phyloP scores from a whole-genome alignment of 2,329 filamentous ascomycete genomes.

The Aureobasidium uvarum region DNA sequence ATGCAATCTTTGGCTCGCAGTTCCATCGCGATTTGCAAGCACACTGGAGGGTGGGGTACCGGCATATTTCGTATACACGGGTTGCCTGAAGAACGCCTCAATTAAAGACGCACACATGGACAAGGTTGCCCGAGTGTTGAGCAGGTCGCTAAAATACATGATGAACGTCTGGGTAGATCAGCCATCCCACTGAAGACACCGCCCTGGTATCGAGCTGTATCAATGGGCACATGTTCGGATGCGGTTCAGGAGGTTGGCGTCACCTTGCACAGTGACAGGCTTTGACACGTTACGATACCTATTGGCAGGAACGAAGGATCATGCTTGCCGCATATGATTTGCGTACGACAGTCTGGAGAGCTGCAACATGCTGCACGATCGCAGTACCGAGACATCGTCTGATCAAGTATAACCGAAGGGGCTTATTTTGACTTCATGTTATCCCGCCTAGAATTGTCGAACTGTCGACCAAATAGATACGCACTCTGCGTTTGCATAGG shows the following conservation, averaged over 20 bases:
- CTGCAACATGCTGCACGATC: conserved; percentile 4
- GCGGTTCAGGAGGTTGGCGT: neutral
- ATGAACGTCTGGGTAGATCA: neutral
- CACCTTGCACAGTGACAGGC: neutral
- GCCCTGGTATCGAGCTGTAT: neutral
- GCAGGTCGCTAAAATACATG: neutral
- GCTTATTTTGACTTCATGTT: conserved; percentile 9
- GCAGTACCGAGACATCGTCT: neutral
- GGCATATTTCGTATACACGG: conserved; percentile 4
- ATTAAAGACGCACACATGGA: neutral
- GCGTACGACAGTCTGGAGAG: neutral
- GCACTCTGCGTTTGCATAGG: neutral
- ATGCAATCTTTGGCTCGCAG: neutral
- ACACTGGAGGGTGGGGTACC: conserved; percentile 1
- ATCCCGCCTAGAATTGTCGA: neutral
- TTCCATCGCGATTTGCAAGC: neutral
- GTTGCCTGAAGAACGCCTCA: conserved; percentile 7
- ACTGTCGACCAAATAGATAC: neutral
- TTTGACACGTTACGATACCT: neutral
- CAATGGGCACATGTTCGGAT: neutral
- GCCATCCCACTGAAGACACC: neutral
- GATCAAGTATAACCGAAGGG: conserved; percentile 11
- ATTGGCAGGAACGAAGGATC: neutral
- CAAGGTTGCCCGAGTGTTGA: neutral
- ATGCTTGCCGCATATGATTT: neutral